Evolutionary conservation across 345 rosid genomes (phyloP).

Genomic region (Eucalyptus guilfoylei): DNA sequence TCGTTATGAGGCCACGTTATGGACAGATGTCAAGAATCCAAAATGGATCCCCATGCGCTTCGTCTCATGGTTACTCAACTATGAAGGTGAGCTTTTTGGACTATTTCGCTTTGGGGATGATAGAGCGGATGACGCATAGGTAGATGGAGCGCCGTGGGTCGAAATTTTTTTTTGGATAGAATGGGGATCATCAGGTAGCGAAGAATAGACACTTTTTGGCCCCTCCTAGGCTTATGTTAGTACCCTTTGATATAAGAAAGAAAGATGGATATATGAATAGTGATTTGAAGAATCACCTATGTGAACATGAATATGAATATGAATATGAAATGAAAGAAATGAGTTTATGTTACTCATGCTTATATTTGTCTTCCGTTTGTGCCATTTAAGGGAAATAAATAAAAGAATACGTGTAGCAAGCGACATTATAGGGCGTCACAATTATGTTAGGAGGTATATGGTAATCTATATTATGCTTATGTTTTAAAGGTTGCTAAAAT

Average conservation of each 20-base stretch:
- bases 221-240: neutral
- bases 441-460: neutral
- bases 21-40: neutral
- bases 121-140: neutral
- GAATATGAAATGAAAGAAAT: neutral
- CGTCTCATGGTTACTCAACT: no score
- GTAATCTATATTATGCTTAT: no score
- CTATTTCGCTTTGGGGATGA: neutral
- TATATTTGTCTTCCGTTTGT: neutral
- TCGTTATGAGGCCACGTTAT: neutral
- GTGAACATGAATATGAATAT: neutral
- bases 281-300: neutral
- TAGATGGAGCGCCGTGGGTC: neutral
- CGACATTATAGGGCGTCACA: neutral
- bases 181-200: neutral
- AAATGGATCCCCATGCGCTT: neutral
- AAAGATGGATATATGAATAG: neutral
- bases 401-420: neutral
- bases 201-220: neutral
- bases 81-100: neutral
- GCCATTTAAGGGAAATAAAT: neutral
- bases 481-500: no score
- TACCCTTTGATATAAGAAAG: neutral
- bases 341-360: neutral
- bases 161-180: neutral